A percentile compares a stretch with the other conserved stretches of the same genome.
Evolutionary conservation across 2,329 filamentous ascomycete species (phyloP).

Genomic region (Calcarisporium arbuscula): DNA sequence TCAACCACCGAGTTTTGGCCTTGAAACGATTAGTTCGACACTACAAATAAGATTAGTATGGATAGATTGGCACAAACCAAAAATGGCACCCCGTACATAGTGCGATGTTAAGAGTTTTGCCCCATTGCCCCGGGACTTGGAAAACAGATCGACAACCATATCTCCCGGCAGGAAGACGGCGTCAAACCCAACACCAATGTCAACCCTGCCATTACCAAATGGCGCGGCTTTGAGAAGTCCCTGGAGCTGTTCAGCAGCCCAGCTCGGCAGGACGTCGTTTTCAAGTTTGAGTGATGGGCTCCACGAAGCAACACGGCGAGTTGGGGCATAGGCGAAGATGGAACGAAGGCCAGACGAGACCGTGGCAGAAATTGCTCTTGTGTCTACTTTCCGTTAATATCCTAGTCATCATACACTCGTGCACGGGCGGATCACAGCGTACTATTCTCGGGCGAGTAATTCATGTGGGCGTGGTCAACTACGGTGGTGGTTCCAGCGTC

Average conservation of each 20-base stretch:
- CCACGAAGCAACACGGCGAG: constrained; percentile 22
- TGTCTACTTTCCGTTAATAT: too few species aligned
- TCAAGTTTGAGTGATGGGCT: constrained; percentile 17
- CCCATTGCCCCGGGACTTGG: constrained; percentile 24
- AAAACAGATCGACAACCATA: constrained; percentile 28
- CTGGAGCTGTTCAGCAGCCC: constrained; percentile 29
- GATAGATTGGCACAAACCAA: too few species aligned
- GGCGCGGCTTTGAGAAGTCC: constrained; percentile 11
- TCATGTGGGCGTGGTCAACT: constrained; percentile 11
- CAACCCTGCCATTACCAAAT: constrained; percentile 19
- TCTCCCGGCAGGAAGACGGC: constrained; percentile 31
- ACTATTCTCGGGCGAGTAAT: constrained; percentile 8
- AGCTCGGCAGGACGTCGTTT: constrained; percentile 22
- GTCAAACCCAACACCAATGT: constrained; percentile 38
- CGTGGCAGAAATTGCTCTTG: constrained; percentile 8
- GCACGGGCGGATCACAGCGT: not conserved
- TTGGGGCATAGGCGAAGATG: constrained; percentile 35
- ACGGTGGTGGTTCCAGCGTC: constrained; percentile 35
- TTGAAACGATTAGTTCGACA: too few species aligned
- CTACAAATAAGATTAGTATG: too few species aligned
- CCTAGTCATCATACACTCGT: constrained; percentile 5
- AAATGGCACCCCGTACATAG: constrained; percentile 1
- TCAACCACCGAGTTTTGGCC: too few species aligned
- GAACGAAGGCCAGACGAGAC: constrained; percentile 37
- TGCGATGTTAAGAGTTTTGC: constrained; percentile 32